Evolutionary conservation across 192 early-diverging fungal species (phyloP), one percentile per base, ranked within the genome.

Genomic region (Funneliformis geosporum): DNA sequence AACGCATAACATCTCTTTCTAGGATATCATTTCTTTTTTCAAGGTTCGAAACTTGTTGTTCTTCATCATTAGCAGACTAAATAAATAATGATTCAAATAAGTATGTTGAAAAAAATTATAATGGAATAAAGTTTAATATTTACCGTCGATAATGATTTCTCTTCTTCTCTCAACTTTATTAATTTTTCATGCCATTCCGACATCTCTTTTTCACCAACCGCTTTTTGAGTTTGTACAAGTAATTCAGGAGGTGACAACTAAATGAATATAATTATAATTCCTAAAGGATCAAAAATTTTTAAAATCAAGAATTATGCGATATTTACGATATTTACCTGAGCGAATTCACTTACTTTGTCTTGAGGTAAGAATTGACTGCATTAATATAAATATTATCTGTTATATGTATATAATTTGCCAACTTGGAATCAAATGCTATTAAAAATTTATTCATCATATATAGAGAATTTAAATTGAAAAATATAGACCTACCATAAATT

Each of bases 321-420:
- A 80, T 50, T 23, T 33, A 28, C 1, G 16, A 43, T 50, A 43
- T 0, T 46, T 82, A 93, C 90, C 83, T 94, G 91, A 6, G 97
- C 95, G 81, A 99, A 99, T 76, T 95, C 94, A 8, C 91, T 89
- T 8, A 99, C 98, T 70, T 90, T 88, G 84, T 99, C 98, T 81
- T 99, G 98, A 8, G 98, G 98, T 73, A 99, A 84, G 78, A 99
- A 98, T 85, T 98, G 97, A 83, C 93, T 94, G 18, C 59, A 11
- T 47, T 47, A 21, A 16, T 23, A 33, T 27, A 44, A 9, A 25
- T 0, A 44, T 25, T 25, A 33, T 33, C 2, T 33, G 33, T 33
- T 33, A 33, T 33, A 33, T 33, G 33, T 33, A 33, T 33, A 33
- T 33, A 0, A 33, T 33, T 33, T 33, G 33, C 33, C 33, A 33